Evolutionary conservation across 345 rosid species (phyloP).

Genomic region (Viola odorata): DNA sequence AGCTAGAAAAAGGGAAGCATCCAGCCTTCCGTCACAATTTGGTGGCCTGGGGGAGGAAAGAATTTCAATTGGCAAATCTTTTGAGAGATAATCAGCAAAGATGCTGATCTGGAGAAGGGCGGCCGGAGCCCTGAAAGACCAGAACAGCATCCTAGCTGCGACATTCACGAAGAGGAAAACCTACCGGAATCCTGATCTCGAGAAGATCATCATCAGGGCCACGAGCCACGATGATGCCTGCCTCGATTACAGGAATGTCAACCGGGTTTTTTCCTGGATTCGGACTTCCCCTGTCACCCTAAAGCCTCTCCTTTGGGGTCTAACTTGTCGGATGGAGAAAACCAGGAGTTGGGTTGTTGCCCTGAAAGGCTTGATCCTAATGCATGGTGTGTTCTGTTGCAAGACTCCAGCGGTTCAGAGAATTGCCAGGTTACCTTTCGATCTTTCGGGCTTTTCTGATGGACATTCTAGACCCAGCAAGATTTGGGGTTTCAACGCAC

Average conservation of each 20-base stretch:
- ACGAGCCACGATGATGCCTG: slow-evolving; percentile 62
- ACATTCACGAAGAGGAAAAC: slow-evolving; percentile 30
- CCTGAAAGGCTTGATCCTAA: slow-evolving; percentile 63
- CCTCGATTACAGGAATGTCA: slow-evolving; percentile 57
- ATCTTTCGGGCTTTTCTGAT: slow-evolving; percentile 54
- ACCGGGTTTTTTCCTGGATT: slow-evolving; percentile 58
- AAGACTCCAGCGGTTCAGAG: slow-evolving; percentile 34
- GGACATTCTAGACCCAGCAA: slow-evolving; percentile 24
- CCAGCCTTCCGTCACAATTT: too few relatives aligned
- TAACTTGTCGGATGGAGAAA: slow-evolving; percentile 48
- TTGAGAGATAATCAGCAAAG: not conserved
- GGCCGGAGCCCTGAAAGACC: slow-evolving; percentile 72
- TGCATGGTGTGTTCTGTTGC: slow-evolving; percentile 75
- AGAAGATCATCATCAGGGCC: slow-evolving; percentile 64
- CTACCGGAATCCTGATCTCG: slow-evolving; percentile 47
- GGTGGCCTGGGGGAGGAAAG: too few relatives aligned
- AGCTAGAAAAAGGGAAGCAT: too few relatives aligned
- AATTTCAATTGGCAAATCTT: too few relatives aligned
- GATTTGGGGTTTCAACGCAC: slow-evolving; percentile 45
- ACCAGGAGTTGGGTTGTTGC: slow-evolving; percentile 76
- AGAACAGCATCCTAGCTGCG: slow-evolving; percentile 47
- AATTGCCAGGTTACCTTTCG: slow-evolving; percentile 65
- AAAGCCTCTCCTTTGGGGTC: slow-evolving; percentile 43
- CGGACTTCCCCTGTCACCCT: slow-evolving; percentile 55
- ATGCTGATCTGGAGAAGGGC: slow-evolving; percentile 70